Percentiles rank a stretch among this genome's conserved stretches.
Conservation (phyloP, 2,329 filamentous ascomycete species). For the Colletotrichum camelliae region DNA sequence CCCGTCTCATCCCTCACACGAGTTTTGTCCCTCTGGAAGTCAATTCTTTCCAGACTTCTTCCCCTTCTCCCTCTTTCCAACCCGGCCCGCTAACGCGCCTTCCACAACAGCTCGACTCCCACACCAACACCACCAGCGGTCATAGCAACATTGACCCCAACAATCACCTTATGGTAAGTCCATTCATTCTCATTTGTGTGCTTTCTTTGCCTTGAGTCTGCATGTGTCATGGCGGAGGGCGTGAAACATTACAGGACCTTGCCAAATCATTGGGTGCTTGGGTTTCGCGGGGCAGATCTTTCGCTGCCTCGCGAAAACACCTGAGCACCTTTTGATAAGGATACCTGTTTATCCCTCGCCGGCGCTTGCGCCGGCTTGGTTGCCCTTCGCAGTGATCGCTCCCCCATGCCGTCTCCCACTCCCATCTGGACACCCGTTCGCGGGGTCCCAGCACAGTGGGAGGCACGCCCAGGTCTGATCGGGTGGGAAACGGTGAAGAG, state of each 20-base stretch:
- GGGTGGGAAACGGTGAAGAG: background rate
- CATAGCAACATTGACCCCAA: background rate
- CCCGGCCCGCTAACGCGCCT: background rate
- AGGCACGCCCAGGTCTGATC: background rate
- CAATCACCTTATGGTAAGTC: background rate
- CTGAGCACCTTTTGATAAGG: background rate
- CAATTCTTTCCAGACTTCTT: background rate
- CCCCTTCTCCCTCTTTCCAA: background rate
- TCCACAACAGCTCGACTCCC: accelerated
- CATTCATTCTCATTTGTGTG: background rate
- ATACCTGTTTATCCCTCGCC: accelerated
- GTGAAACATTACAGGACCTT: background rate
- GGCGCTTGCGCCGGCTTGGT: background rate
- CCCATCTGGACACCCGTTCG: background rate
- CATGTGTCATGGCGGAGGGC: background rate
- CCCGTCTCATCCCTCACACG: background rate
- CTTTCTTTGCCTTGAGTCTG: background rate
- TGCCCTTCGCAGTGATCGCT: background rate
- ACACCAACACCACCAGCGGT: background rate
- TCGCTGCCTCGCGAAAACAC: accelerated
- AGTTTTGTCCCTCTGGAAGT: no score
- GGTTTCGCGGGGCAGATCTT: background rate
- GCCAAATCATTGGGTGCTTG: background rate
- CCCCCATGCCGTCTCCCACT: background rate
- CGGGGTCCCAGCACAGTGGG: background rate